phyloP scores from a whole-genome alignment of 2,329 filamentous ascomycete genomes.

The Zymoseptoria brevis region DNA sequence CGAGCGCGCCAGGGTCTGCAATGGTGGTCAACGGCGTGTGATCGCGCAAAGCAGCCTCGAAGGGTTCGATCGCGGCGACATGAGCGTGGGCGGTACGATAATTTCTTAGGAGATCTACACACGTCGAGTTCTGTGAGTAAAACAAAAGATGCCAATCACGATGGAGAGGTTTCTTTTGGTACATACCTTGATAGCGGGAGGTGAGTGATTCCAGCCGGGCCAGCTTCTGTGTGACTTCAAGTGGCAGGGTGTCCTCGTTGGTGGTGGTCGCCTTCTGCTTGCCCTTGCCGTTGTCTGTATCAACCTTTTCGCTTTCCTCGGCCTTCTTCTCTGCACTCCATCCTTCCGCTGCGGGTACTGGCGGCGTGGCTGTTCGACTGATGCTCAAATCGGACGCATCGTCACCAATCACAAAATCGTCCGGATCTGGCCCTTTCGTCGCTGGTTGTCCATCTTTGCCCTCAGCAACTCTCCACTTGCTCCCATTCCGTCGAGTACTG shows the following conservation, averaged over 20 bases:
- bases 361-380: constrained; percentile 56
- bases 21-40: constrained; percentile 89
- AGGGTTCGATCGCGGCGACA: constrained; percentile 80
- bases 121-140: constrained; percentile 22
- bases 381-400: constrained; percentile 57
- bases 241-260: constrained; percentile 50
- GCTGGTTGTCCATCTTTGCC: constrained; percentile 7
- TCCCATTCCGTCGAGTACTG: constrained; percentile 19
- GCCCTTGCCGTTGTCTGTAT: constrained; percentile 20
- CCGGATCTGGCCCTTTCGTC: constrained; percentile 62
- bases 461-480: constrained; percentile 21
- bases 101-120: constrained; percentile 74
- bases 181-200: constrained; percentile 69
- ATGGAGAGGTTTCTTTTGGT: constrained; percentile 11
- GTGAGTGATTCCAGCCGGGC: constrained; percentile 87
- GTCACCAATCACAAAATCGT: constrained; percentile 82
- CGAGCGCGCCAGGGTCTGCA: constrained; percentile 69
- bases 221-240: constrained; percentile 67
- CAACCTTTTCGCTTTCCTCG: constrained; percentile 18
- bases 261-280: constrained; percentile 26
- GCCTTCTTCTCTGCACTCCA: constrained; percentile 16
- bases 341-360: constrained; percentile 32
- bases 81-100: constrained; percentile 87
- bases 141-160: constrained; percentile 23
- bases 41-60: constrained; percentile 83